Evolutionary conservation across 2,329 filamentous ascomycete species (phyloP), one percentile per base, ranked within the genome.

Genomic region (Nemania serpens): DNA sequence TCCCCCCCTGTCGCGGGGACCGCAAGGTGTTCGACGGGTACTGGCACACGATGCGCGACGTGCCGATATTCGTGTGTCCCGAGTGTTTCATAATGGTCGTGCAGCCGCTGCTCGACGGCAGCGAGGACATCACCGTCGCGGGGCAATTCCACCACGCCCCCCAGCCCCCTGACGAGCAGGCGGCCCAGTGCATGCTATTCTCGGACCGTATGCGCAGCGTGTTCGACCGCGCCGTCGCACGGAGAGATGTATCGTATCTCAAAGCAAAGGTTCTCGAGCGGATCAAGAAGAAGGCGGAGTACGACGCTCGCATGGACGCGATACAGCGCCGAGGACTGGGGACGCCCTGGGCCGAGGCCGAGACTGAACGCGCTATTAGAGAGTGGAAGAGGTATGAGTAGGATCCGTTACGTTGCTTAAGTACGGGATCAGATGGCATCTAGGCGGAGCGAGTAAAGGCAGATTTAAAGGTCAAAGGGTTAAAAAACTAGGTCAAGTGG

Each of bases 61-160:
- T 96, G 0, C 91, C 90, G 0, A 85, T 93, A 49, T 86, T 97
- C 0, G 88, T 96, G 3, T 98, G 93, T 75, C 87, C 90, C 65
- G 91, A 94, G 74, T 98, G 93, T 74, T 97, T 90, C 73, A 85
- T 91, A 15, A 87, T 91, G 20, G 84, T 91, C 0, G 85, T 97
- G n/a, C 86, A 84, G 75, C 92, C 93, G 0, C 79, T 86, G 52
- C 76, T 88, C 1, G 78, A 82, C 33, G 78, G 81, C 3, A 76
- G 81, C 41, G 68, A 76, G 54, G 76, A 77, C 25, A 60, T 63
- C 36, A 58, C 77, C 76, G 58, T 93, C 22, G 87, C 89, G 10
- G 77, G 82, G 17, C 84, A 88, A 65, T 90, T 95, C 67, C 86
- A 85, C 64, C 81, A 82, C 58, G 80, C 84, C 13, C 81, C 86